phyloP scores from a whole-genome alignment of 192 early-diverging fungal species.

The Gryganskiella cystojenkinii region DNA sequence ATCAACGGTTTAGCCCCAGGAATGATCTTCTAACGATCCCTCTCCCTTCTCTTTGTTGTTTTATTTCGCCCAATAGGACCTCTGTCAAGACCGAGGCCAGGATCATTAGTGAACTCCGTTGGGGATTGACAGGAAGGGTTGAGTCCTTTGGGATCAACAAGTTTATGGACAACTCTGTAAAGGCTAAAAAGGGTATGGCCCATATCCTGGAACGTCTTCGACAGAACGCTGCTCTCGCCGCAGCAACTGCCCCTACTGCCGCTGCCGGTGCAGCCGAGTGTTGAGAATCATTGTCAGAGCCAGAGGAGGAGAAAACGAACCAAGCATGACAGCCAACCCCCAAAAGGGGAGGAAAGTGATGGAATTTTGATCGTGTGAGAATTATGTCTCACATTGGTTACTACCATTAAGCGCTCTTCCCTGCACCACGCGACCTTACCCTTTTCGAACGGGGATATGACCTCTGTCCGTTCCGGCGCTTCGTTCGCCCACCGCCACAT shows the following conservation, averaged over 20 bases:
- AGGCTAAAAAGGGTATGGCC: slow-evolving; percentile 65
- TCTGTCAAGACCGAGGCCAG: slow-evolving; percentile 83
- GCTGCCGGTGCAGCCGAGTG: slow-evolving; percentile 23
- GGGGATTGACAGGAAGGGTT: slow-evolving; percentile 82
- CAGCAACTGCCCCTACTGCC: slow-evolving; percentile 7
- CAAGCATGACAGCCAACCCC: too few species aligned
- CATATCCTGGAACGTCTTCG: slow-evolving; percentile 61
- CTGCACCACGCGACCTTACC: too few species aligned
- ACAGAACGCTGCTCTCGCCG: slow-evolving; percentile 49
- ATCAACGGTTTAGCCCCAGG: neutral
- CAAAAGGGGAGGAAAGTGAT: too few species aligned
- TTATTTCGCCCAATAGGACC: slow-evolving; percentile 54
- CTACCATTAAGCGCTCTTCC: too few species aligned
- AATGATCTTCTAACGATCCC: too few species aligned
- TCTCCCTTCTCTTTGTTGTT: neutral
- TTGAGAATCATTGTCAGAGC: neutral
- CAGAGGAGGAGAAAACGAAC: too few species aligned
- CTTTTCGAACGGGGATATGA: too few species aligned
- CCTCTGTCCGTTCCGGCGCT: too few species aligned
- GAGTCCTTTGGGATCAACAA: slow-evolving; percentile 90
- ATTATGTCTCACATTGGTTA: too few species aligned
- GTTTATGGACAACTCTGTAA: slow-evolving; percentile 83
- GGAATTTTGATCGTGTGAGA: too few species aligned
- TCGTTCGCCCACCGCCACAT: too few species aligned
- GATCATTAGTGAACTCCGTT: slow-evolving; percentile 90